phyloP scores from a whole-genome alignment of 2,329 filamentous ascomycete species.

The Nemania serpens region DNA sequence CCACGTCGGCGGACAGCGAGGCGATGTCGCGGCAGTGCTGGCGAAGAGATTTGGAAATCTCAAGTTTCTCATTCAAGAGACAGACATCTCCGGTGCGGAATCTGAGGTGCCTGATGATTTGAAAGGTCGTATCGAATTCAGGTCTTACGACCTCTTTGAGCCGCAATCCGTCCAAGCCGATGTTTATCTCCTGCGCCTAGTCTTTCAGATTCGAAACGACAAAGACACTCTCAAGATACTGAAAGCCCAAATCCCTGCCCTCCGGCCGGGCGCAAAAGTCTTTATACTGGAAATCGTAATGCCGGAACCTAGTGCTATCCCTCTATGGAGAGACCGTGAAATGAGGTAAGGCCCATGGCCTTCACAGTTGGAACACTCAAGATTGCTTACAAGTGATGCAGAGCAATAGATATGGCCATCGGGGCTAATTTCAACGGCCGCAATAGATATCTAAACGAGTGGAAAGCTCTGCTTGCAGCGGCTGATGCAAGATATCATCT shows the following conservation, averaged over 20 bases:
- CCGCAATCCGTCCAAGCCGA: slow-evolving; percentile 32
- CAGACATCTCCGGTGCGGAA: slow-evolving; percentile 24
- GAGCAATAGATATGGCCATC: slow-evolving; percentile 29
- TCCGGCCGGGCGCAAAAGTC: slow-evolving; percentile 31
- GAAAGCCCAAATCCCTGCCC: slow-evolving; percentile 34
- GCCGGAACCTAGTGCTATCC: slow-evolving; percentile 11
- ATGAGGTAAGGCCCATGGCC: slow-evolving; percentile 22
- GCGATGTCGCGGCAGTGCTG: slow-evolving; percentile 31
- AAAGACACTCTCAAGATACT: slow-evolving; percentile 33
- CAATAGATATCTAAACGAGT: slow-evolving; percentile 32
- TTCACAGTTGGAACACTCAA: no score
- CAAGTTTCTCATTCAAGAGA: slow-evolving; percentile 35
- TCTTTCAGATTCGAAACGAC: slow-evolving; percentile 33
- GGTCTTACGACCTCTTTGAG: slow-evolving; percentile 32
- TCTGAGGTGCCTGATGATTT: slow-evolving; percentile 26
- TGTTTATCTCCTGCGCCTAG: slow-evolving; percentile 34
- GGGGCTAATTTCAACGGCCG: slow-evolving; percentile 28
- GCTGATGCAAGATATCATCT: no score
- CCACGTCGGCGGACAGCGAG: slow-evolving; percentile 32
- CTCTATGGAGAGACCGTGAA: slow-evolving; percentile 20
- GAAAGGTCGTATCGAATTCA: slow-evolving; percentile 33
- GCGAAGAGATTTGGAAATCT: slow-evolving; percentile 27
- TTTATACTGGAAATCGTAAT: slow-evolving; percentile 32
- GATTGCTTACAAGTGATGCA: no score
- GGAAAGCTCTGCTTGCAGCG: slow-evolving; percentile 32